These are phyloP conservation scores for Coix lacrymajobi DNA, from an alignment of 176 grass and related monocot genomes.

Conservation along the genomic window DNA sequence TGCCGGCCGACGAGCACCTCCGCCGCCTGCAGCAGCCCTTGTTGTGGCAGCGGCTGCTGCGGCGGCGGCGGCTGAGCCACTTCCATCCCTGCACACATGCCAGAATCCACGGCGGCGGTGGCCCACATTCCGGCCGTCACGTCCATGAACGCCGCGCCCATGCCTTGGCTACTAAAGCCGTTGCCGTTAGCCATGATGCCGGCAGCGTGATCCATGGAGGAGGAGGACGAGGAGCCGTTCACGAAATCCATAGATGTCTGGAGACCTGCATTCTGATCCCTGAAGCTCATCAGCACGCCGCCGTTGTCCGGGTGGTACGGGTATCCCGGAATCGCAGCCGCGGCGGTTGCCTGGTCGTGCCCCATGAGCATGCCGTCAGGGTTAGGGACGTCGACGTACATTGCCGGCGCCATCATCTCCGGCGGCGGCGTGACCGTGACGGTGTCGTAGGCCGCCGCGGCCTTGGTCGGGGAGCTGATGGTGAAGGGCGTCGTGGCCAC, in stretches of 20 bases:
- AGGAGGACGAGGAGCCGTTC: slow-evolving; percentile 56
- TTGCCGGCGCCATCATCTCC: slow-evolving; percentile 22
- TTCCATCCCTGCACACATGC: slow-evolving; percentile 33
- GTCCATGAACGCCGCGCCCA: slow-evolving; percentile 50
- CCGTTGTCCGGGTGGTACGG: slow-evolving; percentile 43
- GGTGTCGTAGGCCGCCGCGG: slow-evolving; percentile 34
- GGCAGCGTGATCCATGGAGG: slow-evolving; percentile 48
- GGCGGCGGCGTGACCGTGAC: slow-evolving; percentile 7
- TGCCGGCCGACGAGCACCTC: background rate
- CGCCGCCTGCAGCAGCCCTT: slow-evolving; percentile 13
- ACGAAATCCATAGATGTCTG: slow-evolving; percentile 58
- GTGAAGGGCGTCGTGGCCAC: slow-evolving; percentile 76
- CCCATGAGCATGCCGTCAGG: slow-evolving; percentile 22
- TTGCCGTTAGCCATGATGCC: slow-evolving; percentile 36
- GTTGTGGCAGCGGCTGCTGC: background rate
- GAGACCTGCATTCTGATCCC: slow-evolving; percentile 43
- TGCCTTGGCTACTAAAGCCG: slow-evolving; percentile 23
- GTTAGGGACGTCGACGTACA: slow-evolving; percentile 35
- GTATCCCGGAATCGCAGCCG: slow-evolving; percentile 33
- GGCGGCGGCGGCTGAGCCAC: slow-evolving; percentile 25
- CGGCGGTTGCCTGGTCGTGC: slow-evolving; percentile 14
- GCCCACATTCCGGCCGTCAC: slow-evolving; percentile 62
- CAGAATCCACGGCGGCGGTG: slow-evolving; percentile 16
- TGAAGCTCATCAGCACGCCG: slow-evolving; percentile 76
- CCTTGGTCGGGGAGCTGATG: slow-evolving; percentile 72